Evolutionary conservation across 768 basidiomycete species (phyloP).

Genomic region (Suillus paluster): DNA sequence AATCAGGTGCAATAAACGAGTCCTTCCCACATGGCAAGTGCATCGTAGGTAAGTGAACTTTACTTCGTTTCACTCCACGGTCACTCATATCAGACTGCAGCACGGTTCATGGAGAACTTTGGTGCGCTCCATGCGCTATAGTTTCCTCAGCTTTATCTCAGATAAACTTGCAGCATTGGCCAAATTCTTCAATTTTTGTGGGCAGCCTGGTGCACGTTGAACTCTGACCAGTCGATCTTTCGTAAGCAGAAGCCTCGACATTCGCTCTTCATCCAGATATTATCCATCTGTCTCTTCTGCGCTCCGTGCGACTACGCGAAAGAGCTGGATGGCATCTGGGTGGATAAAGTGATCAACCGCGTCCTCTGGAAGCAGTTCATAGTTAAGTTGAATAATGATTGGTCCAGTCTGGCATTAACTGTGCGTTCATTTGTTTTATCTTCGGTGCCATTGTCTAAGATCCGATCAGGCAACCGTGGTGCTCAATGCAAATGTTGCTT

Average conservation of each 20-base stretch:
- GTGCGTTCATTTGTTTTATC: slow-evolving; percentile 34
- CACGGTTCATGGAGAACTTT: slow-evolving; percentile 44
- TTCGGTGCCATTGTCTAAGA: neutral
- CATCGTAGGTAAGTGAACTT: neutral
- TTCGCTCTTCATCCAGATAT: slow-evolving; percentile 31
- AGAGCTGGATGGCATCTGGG: slow-evolving; percentile 43
- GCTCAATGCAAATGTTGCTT: slow-evolving; percentile 55
- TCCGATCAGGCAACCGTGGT: slow-evolving; percentile 49
- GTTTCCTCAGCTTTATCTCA: slow-evolving; percentile 9
- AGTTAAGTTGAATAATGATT: slow-evolving; percentile 45
- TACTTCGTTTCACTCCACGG: neutral
- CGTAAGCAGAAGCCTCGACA: neutral
- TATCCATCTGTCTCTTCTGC: slow-evolving; percentile 32
- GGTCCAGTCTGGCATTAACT: slow-evolving; percentile 51
- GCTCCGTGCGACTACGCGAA: slow-evolving; percentile 48
- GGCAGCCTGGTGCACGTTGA: slow-evolving; percentile 42
- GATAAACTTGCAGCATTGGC: slow-evolving; percentile 19
- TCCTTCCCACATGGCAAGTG: neutral
- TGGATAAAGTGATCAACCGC: slow-evolving; percentile 45
- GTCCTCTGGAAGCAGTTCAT: slow-evolving; percentile 47
- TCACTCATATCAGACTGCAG: slow-evolving; percentile 26
- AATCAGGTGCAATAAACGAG: neutral
- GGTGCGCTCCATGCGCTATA: slow-evolving; percentile 29
- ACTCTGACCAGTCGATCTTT: slow-evolving; percentile 30
- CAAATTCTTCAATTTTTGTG: slow-evolving; percentile 40